A percentile compares a stretch with the other conserved stretches of the same genome.
Conservation (phyloP, 805 yeast species). For the Ogataea trehaloabstinens region DNA sequence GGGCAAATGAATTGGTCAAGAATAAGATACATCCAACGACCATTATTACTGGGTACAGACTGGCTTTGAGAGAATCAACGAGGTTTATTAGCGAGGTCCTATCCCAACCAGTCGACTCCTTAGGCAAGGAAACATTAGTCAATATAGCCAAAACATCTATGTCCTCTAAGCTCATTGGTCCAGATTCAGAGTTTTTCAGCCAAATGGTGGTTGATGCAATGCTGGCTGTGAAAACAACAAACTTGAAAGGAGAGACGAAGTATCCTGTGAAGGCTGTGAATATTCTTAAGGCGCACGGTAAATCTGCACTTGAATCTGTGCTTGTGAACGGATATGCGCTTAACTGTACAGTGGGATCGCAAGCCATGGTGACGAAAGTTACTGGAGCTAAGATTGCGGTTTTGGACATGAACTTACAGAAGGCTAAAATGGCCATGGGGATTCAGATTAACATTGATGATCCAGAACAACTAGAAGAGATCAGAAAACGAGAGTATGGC, state of each 20-base stretch:
- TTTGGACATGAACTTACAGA: constrained; percentile 89
- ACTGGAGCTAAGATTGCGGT: constrained; percentile 79
- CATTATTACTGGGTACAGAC: constrained; percentile 92
- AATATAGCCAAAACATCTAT: constrained; percentile 95
- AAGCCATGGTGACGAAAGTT: constrained; percentile 84
- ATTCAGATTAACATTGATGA: constrained; percentile 95
- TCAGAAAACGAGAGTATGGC: constrained; percentile 84
- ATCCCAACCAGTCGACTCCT: constrained; percentile 71
- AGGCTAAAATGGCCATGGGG: constrained; percentile 97
- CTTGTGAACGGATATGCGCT: constrained; percentile 92
- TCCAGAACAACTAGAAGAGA: constrained; percentile 88
- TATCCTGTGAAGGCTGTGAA: constrained; percentile 98
- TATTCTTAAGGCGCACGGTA: constrained; percentile 94
- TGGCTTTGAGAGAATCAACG: constrained; percentile 88
- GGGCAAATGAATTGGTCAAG: constrained; percentile 91
- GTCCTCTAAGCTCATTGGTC: constrained; percentile 94
- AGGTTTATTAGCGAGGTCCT: constrained; percentile 82
- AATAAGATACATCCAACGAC: constrained; percentile 97
- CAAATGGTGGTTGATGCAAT: constrained; percentile 92
- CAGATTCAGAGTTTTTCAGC: constrained; percentile 88
- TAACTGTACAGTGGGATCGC: constrained; percentile 95
- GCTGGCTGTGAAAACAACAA: constrained; percentile 89
- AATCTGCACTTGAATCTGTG: constrained; percentile 81
- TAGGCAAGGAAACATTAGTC: constrained; percentile 80
- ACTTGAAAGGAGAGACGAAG: constrained; percentile 80